Evolutionary conservation across 306 rosid species (phyloP).

Genomic region (Oxytropis ochrocephala): DNA sequence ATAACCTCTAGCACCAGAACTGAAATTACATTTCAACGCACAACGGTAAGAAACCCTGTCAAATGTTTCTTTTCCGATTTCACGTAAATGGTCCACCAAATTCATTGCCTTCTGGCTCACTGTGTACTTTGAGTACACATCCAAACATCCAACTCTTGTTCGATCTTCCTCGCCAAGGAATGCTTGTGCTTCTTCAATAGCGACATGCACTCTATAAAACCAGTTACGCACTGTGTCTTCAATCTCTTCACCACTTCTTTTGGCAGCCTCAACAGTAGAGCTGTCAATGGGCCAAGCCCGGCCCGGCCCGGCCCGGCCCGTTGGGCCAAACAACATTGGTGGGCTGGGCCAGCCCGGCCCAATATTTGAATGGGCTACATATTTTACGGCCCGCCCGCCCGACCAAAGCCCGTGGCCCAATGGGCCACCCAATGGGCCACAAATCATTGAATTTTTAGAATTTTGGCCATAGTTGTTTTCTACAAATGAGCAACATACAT

Average conservation of each 20-base stretch:
- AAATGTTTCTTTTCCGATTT: neutral
- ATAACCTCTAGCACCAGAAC: conserved; percentile 22
- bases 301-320: no score
- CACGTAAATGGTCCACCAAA: neutral
- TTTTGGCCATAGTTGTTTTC: no score
- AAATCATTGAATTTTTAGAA: no score
- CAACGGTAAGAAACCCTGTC: conserved; percentile 18
- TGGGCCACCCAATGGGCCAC: no score
- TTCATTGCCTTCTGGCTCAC: conserved; percentile 17
- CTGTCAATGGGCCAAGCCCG: no score
- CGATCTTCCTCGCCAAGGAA: neutral
- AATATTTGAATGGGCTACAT: no score
- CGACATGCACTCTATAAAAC: conserved; percentile 7
- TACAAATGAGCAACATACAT: no score
- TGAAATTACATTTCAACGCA: conserved; percentile 13
- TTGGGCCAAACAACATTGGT: no score
- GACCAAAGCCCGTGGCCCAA: no score
- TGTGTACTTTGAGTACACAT: neutral
- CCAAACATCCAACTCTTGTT: conserved; percentile 19
- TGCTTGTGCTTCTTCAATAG: neutral
- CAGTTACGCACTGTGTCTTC: conserved; percentile 25
- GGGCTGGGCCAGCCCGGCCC: no score
- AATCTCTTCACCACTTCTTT: conserved; percentile 27
- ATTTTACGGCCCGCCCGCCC: no score
- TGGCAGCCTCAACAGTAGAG: conserved; percentile 30